Percentiles rank a stretch among this genome's conserved stretches.
Evolutionary conservation across 73 alveolate species (phyloP).

Genomic region (Paramecium pentaurelia): DNA sequence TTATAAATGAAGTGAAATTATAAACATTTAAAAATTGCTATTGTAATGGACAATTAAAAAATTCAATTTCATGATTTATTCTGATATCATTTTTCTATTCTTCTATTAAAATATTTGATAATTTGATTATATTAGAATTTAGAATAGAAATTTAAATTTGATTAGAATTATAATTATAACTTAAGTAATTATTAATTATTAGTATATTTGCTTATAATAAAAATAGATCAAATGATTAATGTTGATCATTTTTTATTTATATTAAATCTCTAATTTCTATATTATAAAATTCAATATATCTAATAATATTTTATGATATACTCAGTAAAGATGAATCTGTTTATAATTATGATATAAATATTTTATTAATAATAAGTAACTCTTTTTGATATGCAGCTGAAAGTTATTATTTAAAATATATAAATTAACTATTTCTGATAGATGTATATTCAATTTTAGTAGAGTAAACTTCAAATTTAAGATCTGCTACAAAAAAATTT

Average conservation of each 20-base stretch:
- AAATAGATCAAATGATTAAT: background rate
- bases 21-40: background rate
- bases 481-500: background rate
- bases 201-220: background rate
- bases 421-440: background rate
- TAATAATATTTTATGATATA: background rate
- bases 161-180: background rate
- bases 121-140: background rate
- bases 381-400: background rate
- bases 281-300: background rate
- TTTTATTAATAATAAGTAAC: background rate
- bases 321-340: background rate
- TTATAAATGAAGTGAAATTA: background rate
- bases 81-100: background rate
- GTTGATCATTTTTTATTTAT: background rate
- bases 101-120: background rate
- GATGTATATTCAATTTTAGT: background rate
- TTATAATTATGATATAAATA: background rate
- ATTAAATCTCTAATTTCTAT: background rate
- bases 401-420: background rate
- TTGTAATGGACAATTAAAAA: background rate
- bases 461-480: background rate
- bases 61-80: background rate
- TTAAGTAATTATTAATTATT: background rate
- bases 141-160: background rate